Evolutionary conservation across 345 rosid species (phyloP).

Genomic region (Bruguiera parviflora): DNA sequence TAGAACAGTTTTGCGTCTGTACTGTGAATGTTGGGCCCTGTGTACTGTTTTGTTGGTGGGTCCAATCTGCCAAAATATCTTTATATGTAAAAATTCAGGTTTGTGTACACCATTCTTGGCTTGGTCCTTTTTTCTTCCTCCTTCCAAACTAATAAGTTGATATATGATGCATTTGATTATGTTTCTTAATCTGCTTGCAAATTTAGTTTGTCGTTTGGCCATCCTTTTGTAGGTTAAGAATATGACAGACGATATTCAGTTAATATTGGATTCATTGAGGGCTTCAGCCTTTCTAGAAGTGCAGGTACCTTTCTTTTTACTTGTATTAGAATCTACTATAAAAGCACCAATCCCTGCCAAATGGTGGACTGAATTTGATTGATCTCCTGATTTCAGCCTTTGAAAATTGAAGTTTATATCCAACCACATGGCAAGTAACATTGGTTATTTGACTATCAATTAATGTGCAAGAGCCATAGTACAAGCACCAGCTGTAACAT

Average conservation of each 20-base stretch:
- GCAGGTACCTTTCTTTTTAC: constrained; percentile 41
- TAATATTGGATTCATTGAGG: constrained; percentile 62
- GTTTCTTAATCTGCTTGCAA: constrained; percentile 4
- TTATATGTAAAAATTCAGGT: not conserved
- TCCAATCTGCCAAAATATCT: not conserved
- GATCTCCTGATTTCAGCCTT: too few species aligned
- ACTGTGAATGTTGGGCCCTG: not conserved
- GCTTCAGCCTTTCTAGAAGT: constrained; percentile 63
- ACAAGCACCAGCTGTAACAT: too few species aligned
- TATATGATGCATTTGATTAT: not conserved
- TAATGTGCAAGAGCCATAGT: too few species aligned
- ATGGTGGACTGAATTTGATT: not conserved
- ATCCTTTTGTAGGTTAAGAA: constrained; percentile 51
- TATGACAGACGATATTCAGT: constrained; percentile 47
- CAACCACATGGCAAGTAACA: too few species aligned
- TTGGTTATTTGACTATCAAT: too few species aligned
- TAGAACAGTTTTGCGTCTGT: too few species aligned
- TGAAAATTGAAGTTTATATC: too few species aligned
- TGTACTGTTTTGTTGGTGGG: too few species aligned
- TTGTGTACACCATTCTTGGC: not conserved
- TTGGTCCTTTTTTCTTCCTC: too few species aligned
- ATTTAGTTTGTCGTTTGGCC: constrained; percentile 13
- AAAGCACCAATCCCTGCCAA: too few species aligned
- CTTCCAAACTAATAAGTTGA: not conserved
- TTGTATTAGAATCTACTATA: not conserved